phyloP scores from a whole-genome alignment of 106 monocot genomes.

The Platanthera guangdongensis region DNA sequence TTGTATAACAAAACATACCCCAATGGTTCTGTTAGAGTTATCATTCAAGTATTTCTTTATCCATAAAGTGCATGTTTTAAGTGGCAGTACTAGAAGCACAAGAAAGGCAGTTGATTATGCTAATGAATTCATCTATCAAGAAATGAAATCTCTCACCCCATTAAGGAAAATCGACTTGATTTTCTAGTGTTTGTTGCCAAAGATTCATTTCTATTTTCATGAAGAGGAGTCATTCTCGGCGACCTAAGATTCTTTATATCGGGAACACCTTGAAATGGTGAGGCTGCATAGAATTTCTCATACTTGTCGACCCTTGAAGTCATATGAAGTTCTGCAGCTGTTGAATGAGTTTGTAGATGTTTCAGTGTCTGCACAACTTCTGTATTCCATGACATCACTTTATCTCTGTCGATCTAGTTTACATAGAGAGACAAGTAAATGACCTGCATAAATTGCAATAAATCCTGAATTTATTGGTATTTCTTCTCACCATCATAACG shows the following conservation, averaged over 20 bases:
- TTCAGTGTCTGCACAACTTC: conserved; percentile 72
- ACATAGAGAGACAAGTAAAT: conserved; percentile 12
- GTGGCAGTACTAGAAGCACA: background rate
- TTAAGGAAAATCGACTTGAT: conserved; percentile 62
- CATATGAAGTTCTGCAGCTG: conserved; percentile 16
- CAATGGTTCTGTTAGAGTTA: too few relatives aligned
- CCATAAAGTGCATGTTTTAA: background rate
- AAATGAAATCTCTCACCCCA: conserved; percentile 46
- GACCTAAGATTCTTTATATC: conserved; percentile 32
- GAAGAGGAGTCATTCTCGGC: conserved; percentile 33
- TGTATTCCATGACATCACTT: conserved; percentile 55
- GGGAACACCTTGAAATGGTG: conserved; percentile 19
- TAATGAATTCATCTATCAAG: background rate
- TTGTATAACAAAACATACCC: too few relatives aligned
- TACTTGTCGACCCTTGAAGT: conserved; percentile 22
- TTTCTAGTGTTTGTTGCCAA: conserved; percentile 31
- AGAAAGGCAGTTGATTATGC: background rate
- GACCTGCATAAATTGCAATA: conserved; percentile 4
- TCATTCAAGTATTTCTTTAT: too few relatives aligned
- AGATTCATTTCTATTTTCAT: conserved; percentile 39
- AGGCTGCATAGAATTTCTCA: conserved; percentile 13
- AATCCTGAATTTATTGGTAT: background rate
- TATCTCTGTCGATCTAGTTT: conserved; percentile 57
- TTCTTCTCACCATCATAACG: conserved; percentile 74
- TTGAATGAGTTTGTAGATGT: conserved; percentile 36